Evolutionary conservation across 2,329 filamentous ascomycete genomes (phyloP).

Genomic region (Ramularia endophylla): DNA sequence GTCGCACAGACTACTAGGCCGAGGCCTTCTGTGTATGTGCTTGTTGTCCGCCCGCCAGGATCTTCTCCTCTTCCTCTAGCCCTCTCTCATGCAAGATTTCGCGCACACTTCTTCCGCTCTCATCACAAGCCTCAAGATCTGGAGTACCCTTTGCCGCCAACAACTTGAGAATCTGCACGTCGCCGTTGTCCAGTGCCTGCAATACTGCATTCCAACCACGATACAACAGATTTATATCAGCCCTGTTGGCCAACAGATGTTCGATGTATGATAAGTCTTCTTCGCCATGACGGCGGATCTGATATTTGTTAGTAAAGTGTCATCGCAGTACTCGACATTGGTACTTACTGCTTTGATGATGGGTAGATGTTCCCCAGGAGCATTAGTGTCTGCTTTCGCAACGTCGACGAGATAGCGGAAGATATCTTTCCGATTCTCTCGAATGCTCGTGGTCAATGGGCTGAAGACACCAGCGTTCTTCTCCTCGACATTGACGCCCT

Average conservation of each 20-base stretch:
- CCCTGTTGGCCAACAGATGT: slow-evolving; percentile 57
- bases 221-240: slow-evolving; percentile 63
- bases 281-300: slow-evolving; percentile 53
- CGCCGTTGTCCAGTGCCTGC: slow-evolving; percentile 60
- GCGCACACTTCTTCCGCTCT: slow-evolving; percentile 48
- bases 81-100: slow-evolving; percentile 55
- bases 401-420: slow-evolving; percentile 51
- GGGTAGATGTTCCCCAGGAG: slow-evolving; percentile 64
- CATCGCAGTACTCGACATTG: no score
- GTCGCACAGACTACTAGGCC: no score
- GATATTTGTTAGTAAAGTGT: no score
- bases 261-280: slow-evolving; percentile 56
- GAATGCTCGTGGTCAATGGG: slow-evolving; percentile 60
- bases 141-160: slow-evolving; percentile 47
- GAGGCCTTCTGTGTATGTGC: no score
- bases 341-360: slow-evolving; percentile 62
- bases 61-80: slow-evolving; percentile 46
- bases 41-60: slow-evolving; percentile 18
- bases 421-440: slow-evolving; percentile 57
- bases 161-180: slow-evolving; percentile 48
- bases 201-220: slow-evolving; percentile 61
- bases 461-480: slow-evolving; percentile 69
- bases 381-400: slow-evolving; percentile 58
- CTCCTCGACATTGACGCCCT: slow-evolving; percentile 63
- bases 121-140: slow-evolving; percentile 50